phyloP scores from a whole-genome alignment of 1,139 yeast genomes.

The Candida sp. region DNA sequence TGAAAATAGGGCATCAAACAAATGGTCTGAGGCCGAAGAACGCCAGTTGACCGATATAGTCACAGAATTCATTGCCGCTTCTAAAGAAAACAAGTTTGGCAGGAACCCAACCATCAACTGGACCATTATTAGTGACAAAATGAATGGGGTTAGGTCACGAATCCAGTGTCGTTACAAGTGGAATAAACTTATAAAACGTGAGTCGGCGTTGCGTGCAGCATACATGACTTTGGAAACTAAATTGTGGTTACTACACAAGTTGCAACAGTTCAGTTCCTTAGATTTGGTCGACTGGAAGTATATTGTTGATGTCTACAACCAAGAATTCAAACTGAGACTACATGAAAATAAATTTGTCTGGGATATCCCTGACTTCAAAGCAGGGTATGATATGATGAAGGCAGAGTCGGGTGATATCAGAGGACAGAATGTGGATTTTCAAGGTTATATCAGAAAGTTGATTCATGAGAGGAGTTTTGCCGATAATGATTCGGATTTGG shows the following conservation, averaged over 20 bases:
- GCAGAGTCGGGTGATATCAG: slow-evolving; percentile 26
- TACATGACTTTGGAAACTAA: slow-evolving; percentile 49
- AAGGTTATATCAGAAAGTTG: slow-evolving; percentile 1
- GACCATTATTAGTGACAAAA: slow-evolving; percentile 85
- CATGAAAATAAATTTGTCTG: slow-evolving; percentile 12
- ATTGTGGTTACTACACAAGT: slow-evolving; percentile 49
- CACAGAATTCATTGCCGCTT: slow-evolving; percentile 25
- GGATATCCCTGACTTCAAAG: slow-evolving; percentile 31
- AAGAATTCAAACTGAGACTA: slow-evolving; percentile 5
- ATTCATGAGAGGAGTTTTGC: slow-evolving; percentile 3
- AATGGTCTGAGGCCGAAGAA: slow-evolving; percentile 81
- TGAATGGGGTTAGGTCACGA: slow-evolving; percentile 86
- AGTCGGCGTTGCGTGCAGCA: slow-evolving; percentile 47
- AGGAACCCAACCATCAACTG: slow-evolving; percentile 56
- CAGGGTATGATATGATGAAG: slow-evolving; percentile 34
- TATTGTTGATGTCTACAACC: slow-evolving; percentile 8
- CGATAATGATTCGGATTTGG: slow-evolving; percentile 4
- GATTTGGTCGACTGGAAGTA: slow-evolving; percentile 1
- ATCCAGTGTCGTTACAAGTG: slow-evolving; percentile 95
- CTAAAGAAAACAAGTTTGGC: slow-evolving; percentile 13
- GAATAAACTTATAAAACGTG: slow-evolving; percentile 73
- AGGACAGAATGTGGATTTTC: slow-evolving; percentile 10
- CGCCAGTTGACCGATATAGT: slow-evolving; percentile 56
- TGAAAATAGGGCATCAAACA: slow-evolving; percentile 62
- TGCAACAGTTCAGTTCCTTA: slow-evolving; percentile 1